Evolutionary conservation across 208 protist species (phyloP).

Genomic region (Acanthamoeba divionensis): DNA sequence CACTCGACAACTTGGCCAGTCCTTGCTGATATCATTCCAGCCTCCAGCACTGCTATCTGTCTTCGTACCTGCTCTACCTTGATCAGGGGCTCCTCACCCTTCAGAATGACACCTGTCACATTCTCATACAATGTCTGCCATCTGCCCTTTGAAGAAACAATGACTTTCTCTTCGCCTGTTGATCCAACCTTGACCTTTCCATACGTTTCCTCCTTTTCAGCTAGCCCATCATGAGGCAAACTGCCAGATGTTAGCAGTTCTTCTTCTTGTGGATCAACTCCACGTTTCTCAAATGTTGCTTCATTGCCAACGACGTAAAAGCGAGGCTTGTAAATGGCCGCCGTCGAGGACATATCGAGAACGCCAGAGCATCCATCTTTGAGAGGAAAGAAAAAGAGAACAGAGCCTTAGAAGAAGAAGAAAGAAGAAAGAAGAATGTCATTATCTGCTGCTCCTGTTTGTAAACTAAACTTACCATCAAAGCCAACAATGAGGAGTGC

Average conservation of each 20-base stretch:
- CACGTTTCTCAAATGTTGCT: slow-evolving; percentile 8
- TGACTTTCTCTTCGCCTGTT: background rate
- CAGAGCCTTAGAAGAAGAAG: too few relatives aligned
- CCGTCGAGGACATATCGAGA: background rate
- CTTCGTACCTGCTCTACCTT: background rate
- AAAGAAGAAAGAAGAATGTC: background rate
- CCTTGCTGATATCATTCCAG: background rate
- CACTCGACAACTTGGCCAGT: background rate
- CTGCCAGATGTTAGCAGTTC: background rate
- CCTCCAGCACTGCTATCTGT: slow-evolving; percentile 8
- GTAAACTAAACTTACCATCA: background rate
- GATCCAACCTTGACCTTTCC: background rate
- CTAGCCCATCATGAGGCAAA: background rate
- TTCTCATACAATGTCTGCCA: slow-evolving; percentile 15
- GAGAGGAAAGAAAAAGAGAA: too few relatives aligned
- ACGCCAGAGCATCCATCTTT: slow-evolving; percentile 2
- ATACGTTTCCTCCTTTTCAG: background rate
- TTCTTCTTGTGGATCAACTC: background rate
- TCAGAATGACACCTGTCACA: background rate
- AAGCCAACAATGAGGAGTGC: slow-evolving; percentile 19
- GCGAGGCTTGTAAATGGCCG: slow-evolving; percentile 5
- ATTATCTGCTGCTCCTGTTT: background rate
- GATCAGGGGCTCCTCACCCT: background rate
- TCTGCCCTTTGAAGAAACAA: background rate
- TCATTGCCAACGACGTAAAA: background rate